A percentile compares a stretch with the other conserved stretches of the same genome.
Conservation (phyloP, 2,329 filamentous ascomycete species). For the Aspergillus costaricaensis region DNA sequence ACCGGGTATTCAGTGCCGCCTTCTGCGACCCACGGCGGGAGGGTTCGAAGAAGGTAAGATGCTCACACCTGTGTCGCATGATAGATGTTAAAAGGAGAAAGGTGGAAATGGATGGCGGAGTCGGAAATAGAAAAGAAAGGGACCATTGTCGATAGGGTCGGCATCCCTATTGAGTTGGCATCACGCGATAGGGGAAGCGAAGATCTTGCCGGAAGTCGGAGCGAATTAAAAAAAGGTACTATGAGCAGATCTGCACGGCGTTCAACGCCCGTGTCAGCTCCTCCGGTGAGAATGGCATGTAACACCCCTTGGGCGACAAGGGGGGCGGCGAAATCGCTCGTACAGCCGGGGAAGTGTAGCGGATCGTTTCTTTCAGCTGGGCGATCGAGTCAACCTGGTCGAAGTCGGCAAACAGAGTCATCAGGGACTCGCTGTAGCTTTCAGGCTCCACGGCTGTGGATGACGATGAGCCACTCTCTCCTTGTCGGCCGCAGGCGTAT, state of each 20-base stretch:
- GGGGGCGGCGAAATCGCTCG: conserved; percentile 29
- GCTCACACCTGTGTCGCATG: conserved; percentile 11
- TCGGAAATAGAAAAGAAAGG: background rate
- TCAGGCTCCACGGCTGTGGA: conserved; percentile 40
- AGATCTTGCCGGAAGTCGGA: conserved; percentile 15
- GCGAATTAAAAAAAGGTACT: conserved; percentile 10
- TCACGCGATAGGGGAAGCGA: conserved; percentile 10
- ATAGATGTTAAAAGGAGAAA: background rate
- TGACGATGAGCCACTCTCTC: conserved; percentile 35
- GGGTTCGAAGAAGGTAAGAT: conserved; percentile 1
- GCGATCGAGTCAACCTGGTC: conserved; percentile 31
- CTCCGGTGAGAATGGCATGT: conserved; percentile 37
- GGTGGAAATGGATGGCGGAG: conserved; percentile 4
- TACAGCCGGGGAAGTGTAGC: conserved; percentile 34
- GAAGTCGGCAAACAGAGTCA: conserved; percentile 36
- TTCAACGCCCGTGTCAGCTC: conserved; percentile 41
- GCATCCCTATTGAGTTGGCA: background rate
- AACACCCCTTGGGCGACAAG: conserved; percentile 27
- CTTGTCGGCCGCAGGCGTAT: conserved; percentile 28
- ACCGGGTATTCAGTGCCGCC: conserved; percentile 1
- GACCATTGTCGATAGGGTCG: background rate
- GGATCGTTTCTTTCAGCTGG: conserved; percentile 36
- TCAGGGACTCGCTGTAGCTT: conserved; percentile 38
- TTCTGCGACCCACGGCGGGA: conserved; percentile 1
- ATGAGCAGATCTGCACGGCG: conserved; percentile 36